Evolutionary conservation across 805 yeast species (phyloP).

Genomic region (Suhomyces vadensis): DNA sequence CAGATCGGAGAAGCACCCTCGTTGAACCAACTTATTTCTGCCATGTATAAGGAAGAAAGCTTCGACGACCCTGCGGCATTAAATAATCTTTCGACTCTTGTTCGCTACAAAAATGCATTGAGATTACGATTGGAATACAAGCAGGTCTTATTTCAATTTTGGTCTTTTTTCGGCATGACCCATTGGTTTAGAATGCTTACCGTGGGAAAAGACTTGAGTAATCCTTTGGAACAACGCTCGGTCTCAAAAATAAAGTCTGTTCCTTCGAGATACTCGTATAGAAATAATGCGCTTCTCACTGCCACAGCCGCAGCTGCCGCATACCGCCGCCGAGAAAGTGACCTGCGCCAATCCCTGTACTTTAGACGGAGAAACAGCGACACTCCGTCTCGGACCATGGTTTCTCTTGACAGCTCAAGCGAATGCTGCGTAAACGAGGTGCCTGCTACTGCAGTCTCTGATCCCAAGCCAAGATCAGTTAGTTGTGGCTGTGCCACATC

Average conservation of each 20-base stretch:
- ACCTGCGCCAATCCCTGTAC: neutral
- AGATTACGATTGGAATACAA: conserved; percentile 40
- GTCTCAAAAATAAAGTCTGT: conserved; percentile 27
- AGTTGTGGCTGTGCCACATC: neutral
- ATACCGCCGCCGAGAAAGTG: conserved; percentile 2
- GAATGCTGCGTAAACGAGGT: neutral
- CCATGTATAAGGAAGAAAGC: conserved; percentile 25
- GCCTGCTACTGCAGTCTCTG: neutral
- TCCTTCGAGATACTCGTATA: conserved; percentile 20
- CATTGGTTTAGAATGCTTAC: conserved; percentile 38
- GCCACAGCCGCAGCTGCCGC: conserved; percentile 23
- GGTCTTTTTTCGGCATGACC: conserved; percentile 42
- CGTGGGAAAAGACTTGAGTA: conserved; percentile 37
- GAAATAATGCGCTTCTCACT: conserved; percentile 25
- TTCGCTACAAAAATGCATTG: conserved; percentile 35
- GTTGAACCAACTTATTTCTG: conserved; percentile 23
- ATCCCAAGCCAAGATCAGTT: neutral
- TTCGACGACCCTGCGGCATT: conserved; percentile 6
- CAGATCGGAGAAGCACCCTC: conserved; percentile 41
- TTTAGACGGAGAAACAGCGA: neutral
- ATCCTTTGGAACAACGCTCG: conserved; percentile 28
- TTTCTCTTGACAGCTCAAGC: neutral
- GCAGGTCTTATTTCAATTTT: conserved; percentile 40
- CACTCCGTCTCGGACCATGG: neutral
- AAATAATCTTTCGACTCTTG: conserved; percentile 19